Evolutionary conservation across 306 rosid species (phyloP), one percentile per base, ranked within the genome.

Genomic region (Quercus bicolor): DNA sequence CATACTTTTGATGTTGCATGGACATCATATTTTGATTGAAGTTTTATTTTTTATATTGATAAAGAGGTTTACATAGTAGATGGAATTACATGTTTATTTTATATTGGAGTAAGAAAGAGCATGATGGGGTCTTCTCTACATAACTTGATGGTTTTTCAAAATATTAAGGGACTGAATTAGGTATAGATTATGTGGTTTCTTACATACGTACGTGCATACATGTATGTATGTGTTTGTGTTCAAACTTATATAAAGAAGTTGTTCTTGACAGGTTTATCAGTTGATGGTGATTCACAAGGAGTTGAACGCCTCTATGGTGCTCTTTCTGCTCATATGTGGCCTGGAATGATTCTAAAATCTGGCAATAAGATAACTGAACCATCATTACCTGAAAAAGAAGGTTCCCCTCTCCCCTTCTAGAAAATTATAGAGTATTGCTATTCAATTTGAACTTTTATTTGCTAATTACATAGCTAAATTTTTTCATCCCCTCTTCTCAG

Each of bases 241-340:
- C 19, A 68, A 31, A n/a, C 15, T 60, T 14, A 77, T 65, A 21
- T 81, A 33, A 45, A 31, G 64, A 21, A 79, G 34, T 54, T 81
- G 54, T 73, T 79, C 18, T 79, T 73, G 72, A 77, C 92, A 94
- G 97, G 98, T 77, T 85, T 94, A 76, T 94, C 97, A 20, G 74
- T 87, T 40, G 86, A 92, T 69, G 92, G 97, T 29, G 98, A 94
- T 86, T 88, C 87, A 75, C 98, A 92, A 83, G 97, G 98, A 82
- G 88, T 94, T 83, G 97, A 89, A 60, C 94, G 98, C 60, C 88
- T 92, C 68, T 80, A 75, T 56, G 98, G 97, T 69, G 98, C 97
- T 80, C 97, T 92, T 79, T 87, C 92, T 57, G 97, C 98, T 79
- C 90, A 94, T 83, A 88, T 92, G 92, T 94, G 97, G 98, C 90